A percentile compares a stretch with the other conserved stretches of the same genome.
These are phyloP conservation scores for Ampelomyces quisqualis DNA, from an alignment of 2,329 filamentous ascomycete genomes.

Conservation along the genomic window DNA sequence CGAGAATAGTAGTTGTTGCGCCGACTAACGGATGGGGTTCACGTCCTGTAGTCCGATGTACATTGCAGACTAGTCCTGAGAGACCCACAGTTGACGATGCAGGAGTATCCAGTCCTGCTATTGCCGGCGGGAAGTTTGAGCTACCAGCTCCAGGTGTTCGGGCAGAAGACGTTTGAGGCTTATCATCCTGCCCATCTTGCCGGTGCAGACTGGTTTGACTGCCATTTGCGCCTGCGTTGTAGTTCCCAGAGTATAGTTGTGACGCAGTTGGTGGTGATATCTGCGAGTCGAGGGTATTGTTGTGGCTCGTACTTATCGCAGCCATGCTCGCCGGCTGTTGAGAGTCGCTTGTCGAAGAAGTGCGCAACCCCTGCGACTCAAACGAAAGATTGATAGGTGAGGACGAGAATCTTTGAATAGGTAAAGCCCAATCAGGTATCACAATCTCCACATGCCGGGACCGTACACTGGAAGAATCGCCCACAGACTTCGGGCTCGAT, in stretches of 20 bases:
- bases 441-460: constrained; percentile 54
- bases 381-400: constrained; percentile 34
- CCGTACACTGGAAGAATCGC: constrained; percentile 34
- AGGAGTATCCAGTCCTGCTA: constrained; percentile 42
- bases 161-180: constrained; percentile 32
- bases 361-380: constrained; percentile 18
- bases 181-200: constrained; percentile 47
- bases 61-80: constrained; percentile 68
- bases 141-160: constrained; percentile 47
- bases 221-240: constrained; percentile 47
- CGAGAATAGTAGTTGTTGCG: constrained; percentile 90
- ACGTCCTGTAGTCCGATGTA: constrained; percentile 79
- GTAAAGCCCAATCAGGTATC: constrained; percentile 49
- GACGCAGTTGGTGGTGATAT: constrained; percentile 48
- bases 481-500: constrained; percentile 32
- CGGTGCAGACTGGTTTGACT: constrained; percentile 51
- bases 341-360: constrained; percentile 22
- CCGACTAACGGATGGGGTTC: constrained; percentile 91
- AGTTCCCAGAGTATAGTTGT: constrained; percentile 42
- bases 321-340: constrained; percentile 45
- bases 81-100: constrained; percentile 58
- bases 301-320: constrained; percentile 47
- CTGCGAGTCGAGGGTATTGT: constrained; percentile 51
- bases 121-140: constrained; percentile 48
- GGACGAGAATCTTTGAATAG: constrained; percentile 43